Base-by-base conservation (phyloP, 148 eudicot genomes). In the Camellia lanceoleosa region DNA sequence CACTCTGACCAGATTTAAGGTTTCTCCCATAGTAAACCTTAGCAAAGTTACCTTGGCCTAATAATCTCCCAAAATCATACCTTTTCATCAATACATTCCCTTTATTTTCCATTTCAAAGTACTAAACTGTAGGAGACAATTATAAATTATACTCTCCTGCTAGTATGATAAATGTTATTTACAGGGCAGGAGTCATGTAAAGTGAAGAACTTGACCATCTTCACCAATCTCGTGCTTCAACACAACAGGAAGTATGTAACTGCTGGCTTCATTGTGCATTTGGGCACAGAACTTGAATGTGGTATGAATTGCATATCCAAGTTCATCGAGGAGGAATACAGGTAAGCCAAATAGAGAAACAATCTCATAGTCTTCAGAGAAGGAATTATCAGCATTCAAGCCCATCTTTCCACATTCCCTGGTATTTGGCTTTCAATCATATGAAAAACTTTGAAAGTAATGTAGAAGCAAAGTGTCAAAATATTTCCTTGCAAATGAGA, bases 21-120 rank as follows among this genome's bases (percentile, higher is more conserved):
- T 88, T 83, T 84, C 82, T 87, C 62, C 92, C 98, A 71, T 86
- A 77, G 89, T 90, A 93, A 62, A 94, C 97, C 78, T 94, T 92
- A 7, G 95, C 98, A 79, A 94, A 92, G 78, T 85, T 90, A 15
- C 98, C 98, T 84, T 92, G 88, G 55, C 98, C 97, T 30, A 94
- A 82, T 61, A 90, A 76, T 44, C 85, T 85, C 71, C 97, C 97
- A 16, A 92, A 71, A 59, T 92, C 94, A 73, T 91, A 94, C 85
- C 84, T 88, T 16, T 89, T 78, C 92, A 94, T 86, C 81, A 94
- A 83, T 38, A 92, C 81, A 61, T 82, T 86, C 41, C 84, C 88
- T 78, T 90, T 83, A 73, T 80, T 84, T 8, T 87, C 91, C 93
- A 93, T 91, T 59, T 49, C 49, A 71, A 64, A 56, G 46, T 55